Evolutionary conservation across 148 eudicot genomes (phyloP), one percentile per base, ranked within the genome.

Genomic region (Talinum fruticosum): DNA sequence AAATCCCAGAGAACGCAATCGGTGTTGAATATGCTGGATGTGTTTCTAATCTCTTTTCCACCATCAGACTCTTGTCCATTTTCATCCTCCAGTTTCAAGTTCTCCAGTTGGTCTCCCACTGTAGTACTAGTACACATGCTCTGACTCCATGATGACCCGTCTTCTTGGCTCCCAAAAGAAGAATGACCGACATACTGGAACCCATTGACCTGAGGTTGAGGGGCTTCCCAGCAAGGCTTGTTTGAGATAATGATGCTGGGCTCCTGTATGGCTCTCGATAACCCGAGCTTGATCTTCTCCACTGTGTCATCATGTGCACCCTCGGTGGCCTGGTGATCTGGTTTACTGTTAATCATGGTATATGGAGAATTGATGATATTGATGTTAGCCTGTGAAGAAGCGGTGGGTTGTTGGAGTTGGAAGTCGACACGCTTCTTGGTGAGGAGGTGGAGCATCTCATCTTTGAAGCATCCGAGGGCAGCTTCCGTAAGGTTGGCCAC

Each of bases 371-470:
- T 59, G 64, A 23, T n/a, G 26, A 59, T 59, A 19, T 51, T 51
- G 57, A 16, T 16, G 10, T n/a, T 7, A 62, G 66, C 32, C 30
- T 26, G 66, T 2, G 64, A 57, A 57, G 64, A 57, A 57, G 64
- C n/a, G 29, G 73, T 71, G 45, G 83, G 87, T 79, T 57, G 64
- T 79, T 93, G 98, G 72, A 84, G 78, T 68, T 89, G 94, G 84
- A 91, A 82, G 74, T 91, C 91, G 3, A 89, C 80, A 26, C 91
- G 89, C 75, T 89, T 85, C 80, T 93, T 92, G 79, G 96, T 91
- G n/a, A 95, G 89, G 64, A 95, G 91, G 81, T 95, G 99, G 51
- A 95, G 96, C 97, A 95, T 93, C 73, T 96, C 99, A 66, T 96
- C 97, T 79, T 93, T 96, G 79, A 96, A 90, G 85, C 99, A 95